Conservation (phyloP, 2,329 filamentous ascomycete species). For the Fusarium oxysporum region DNA sequence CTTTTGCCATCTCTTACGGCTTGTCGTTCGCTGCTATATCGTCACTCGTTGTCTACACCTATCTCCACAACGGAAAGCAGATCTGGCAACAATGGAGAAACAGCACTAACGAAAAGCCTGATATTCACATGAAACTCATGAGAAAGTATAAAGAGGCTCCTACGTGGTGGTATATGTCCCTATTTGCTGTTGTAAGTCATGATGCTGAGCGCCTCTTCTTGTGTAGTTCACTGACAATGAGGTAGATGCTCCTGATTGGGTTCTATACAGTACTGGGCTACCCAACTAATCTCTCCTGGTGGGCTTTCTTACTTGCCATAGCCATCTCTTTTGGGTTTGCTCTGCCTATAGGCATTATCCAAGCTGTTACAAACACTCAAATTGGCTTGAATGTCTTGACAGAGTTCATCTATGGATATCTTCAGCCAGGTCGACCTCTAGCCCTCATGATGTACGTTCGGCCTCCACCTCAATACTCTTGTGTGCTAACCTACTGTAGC, state of each 20-base stretch:
- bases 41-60: constrained; percentile 75
- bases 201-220: too few species aligned
- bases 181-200: constrained; percentile 65
- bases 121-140: constrained; percentile 75
- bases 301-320: constrained; percentile 76
- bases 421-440: constrained; percentile 77
- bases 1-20: constrained; percentile 77
- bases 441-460: constrained; percentile 75
- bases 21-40: constrained; percentile 79
- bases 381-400: constrained; percentile 80
- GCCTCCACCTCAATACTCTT: background rate
- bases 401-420: constrained; percentile 80
- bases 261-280: constrained; percentile 68
- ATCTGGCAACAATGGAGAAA: constrained; percentile 73
- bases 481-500: constrained; percentile 47
- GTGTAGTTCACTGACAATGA: constrained; percentile 20
- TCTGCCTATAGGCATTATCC: constrained; percentile 75
- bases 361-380: constrained; percentile 77
- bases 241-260: constrained; percentile 64
- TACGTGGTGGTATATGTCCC: constrained; percentile 71
- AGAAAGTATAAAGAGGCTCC: constrained; percentile 71
- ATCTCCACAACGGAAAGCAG: constrained; percentile 73
- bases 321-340: constrained; percentile 72
- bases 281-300: constrained; percentile 77
- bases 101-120: constrained; percentile 69